Base-by-base conservation (phyloP, 768 basidiomycete species). In the Boletus patriciae region DNA sequence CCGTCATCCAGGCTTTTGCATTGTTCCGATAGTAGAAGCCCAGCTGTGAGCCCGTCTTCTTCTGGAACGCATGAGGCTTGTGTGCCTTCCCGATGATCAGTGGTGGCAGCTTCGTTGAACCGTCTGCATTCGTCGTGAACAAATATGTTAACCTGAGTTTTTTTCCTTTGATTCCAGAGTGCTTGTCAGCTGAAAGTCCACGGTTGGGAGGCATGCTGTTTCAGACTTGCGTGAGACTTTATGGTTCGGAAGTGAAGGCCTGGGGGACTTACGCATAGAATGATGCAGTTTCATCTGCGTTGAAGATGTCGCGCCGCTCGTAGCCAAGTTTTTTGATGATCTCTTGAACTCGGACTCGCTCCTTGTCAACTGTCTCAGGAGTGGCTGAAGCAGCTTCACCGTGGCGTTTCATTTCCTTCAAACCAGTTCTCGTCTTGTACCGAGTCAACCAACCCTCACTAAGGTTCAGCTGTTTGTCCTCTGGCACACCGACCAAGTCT, bases 261-360 rank as follows among this genome's bases (percentile, higher is more conserved):
- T n/a, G n/a, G n/a, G n/a, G n/a, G n/a, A 29, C 65, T 3, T 51
- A 75, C 64, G 38, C 72, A 68, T 69, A 76, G 54, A 75, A 76
- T 2, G 75, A 58, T 0, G 70, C 64, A 0, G 70, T 71, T 51
- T 77, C 69, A 55, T 78, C 75, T 57, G 69, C 65, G 55, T 77
- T 78, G 40, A 71, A 78, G 18, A 73, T 18, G 53, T 78, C 71
- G 18, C 54, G 45, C 6, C 57, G 49, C 38, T 53, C 18, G 54
- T 74, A 77, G 0, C 64, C 62, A 54, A 50, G n/a, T 13, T 70
- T 58, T 38, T 60, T 47, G 9, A 75, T 71, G 1, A 76, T 37
- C 21, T 66, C 62, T 36, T 66, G 60, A 2, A 78, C 34, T 0
- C 60, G 52, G 6, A 60, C 33, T 3, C 58, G 40, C 57, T 77